Conservation (phyloP, 257 asterid species). For the Capsicum chinense region DNA sequence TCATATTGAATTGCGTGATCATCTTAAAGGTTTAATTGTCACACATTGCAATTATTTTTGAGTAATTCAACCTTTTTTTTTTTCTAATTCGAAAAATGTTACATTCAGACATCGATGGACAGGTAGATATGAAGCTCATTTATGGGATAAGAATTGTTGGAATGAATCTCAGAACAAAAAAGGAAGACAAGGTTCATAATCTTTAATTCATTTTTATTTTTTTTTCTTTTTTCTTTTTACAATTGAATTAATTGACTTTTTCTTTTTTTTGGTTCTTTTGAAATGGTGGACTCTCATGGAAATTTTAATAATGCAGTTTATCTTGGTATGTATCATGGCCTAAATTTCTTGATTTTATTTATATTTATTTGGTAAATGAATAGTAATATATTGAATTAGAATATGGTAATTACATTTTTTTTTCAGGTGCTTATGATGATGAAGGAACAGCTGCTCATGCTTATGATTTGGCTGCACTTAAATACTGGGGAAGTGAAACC, state of each 20-base stretch:
- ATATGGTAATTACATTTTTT: neutral
- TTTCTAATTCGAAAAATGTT: neutral
- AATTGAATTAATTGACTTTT: neutral
- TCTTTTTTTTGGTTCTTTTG: neutral
- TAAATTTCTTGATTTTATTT: constrained; percentile 20
- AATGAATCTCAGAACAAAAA: constrained; percentile 90
- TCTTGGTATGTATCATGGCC: constrained; percentile 56
- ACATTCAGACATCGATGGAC: constrained; percentile 82
- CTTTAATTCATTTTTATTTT: neutral
- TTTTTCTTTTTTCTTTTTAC: neutral
- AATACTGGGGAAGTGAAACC: constrained; percentile 86
- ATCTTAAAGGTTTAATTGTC: neutral
- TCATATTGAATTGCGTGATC: neutral
- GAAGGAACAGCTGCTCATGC: constrained; percentile 90
- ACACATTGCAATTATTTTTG: neutral
- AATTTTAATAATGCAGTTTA: constrained; percentile 54
- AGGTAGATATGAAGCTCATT: constrained; percentile 86
- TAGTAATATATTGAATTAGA: neutral
- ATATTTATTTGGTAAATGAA: neutral
- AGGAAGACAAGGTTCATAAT: constrained; percentile 81
- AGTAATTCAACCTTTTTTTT: too few species aligned
- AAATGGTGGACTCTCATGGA: constrained; percentile 38
- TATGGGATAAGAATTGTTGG: constrained; percentile 97
- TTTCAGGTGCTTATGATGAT: constrained; percentile 81
- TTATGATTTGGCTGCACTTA: constrained; percentile 87